Base-by-base conservation (phyloP, 176 grass and related monocot species). In the Aegilops umbellulata region DNA sequence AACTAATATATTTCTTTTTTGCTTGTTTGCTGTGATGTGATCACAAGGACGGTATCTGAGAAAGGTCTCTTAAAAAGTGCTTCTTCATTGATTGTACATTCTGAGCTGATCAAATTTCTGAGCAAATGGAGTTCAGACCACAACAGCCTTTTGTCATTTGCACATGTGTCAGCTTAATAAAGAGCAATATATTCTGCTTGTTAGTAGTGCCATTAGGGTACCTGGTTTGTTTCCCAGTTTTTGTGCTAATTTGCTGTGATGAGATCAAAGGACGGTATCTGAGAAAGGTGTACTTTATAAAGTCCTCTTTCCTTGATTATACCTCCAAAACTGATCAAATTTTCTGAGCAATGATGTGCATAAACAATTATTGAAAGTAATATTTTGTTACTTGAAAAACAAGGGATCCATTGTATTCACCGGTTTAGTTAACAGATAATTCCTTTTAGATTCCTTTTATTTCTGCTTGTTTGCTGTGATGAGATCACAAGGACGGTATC, bases 51-150 rank as follows among this genome's bases (percentile, higher is more conserved):
- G 35, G 8, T 69, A 69, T 35, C 65, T 69, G 30, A 34, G 65
- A 34, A 65, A 20, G 65, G 7, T 67, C 4, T 31, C 44, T 13
- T 7, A 44, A 69, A 19, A 6, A 51, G 53, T 58, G 14, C 13
- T 10, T 62, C 44, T 69, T 83, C n/a, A 16, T 83, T 79, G 74
- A 88, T 88, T 69, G 5, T 84, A 79, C 65, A 83, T 63, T 49
- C 64, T 69, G 39, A 65, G 38, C 29, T 65, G 81, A 64, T 7
- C 7, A 47, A 13, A 39, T 30, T 62, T 89, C 15, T 74, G 29
- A 58, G 32, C 57, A 36, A 44, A 44, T 44, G 41, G 10, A 42
- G 10, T 42, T 42, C 11, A 13, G 41, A 44, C 42, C 41, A 42
- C 41, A 42, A 42, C 10, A 42, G 10, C 41, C 41, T 42, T 41